Evolutionary conservation across 2,329 filamentous ascomycete genomes (phyloP).

Genomic region (Nothophaeocryptopus gaeumannii): DNA sequence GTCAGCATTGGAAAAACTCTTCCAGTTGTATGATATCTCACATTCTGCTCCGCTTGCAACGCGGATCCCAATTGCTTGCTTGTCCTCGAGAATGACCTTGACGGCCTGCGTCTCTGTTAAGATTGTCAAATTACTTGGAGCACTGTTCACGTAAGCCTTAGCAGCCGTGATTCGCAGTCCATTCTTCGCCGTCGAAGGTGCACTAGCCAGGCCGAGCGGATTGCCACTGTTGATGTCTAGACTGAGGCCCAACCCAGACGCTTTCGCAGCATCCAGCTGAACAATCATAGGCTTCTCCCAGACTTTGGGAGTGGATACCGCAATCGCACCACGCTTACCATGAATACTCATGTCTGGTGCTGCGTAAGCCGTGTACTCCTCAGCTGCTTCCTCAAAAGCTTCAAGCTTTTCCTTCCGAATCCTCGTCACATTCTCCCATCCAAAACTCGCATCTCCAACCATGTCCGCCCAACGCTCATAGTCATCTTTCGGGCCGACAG

Average conservation of each 20-base stretch:
- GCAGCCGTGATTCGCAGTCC: neutral
- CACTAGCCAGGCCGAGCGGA: neutral
- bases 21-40: slow-evolving; percentile 53
- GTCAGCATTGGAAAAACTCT: too few relatives aligned
- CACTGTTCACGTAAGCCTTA: neutral
- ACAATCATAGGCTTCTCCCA: neutral
- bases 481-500: too few relatives aligned
- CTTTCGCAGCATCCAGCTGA: neutral
- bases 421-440: too few relatives aligned
- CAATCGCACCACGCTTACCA: neutral
- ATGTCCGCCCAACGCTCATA: too few relatives aligned
- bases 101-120: slow-evolving; percentile 86
- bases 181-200: neutral
- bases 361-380: neutral
- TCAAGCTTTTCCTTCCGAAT: too few relatives aligned
- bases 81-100: slow-evolving; percentile 69
- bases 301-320: neutral
- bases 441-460: too few relatives aligned
- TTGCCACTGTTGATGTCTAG: neutral
- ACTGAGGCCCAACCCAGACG: neutral
- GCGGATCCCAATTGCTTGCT: slow-evolving; percentile 69
- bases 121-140: slow-evolving; percentile 69
- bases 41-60: slow-evolving; percentile 64
- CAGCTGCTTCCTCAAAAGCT: too few relatives aligned
- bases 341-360: neutral